Evolutionary conservation across 2,329 filamentous ascomycete species (phyloP), one percentile per base, ranked within the genome.

Genomic region (Plectosphaerella cucumerina): DNA sequence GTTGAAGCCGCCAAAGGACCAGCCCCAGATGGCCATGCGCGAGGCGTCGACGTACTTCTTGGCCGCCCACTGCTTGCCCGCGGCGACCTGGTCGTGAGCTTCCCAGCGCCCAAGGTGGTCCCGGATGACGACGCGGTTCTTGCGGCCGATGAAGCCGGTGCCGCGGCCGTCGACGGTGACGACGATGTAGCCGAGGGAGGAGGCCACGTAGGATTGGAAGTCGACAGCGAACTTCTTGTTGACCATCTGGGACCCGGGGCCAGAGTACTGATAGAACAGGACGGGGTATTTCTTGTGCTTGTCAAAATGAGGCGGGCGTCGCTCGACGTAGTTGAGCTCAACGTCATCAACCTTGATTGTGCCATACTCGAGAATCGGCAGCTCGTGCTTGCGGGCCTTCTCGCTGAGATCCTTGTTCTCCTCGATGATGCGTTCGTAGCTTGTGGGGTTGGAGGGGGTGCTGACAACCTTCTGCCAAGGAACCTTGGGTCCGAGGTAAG

Each of bases 1-100:
- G 76, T 89, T 89, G 75, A 96, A 99, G 11, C 94, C 94, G 52
- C 94, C 94, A 64, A 94, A 99, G 56, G 90, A 96, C 94, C 94
- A 99, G 45, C 94, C 94, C 94, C 94, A 99, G 64, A 99, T 96
- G 18, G 91, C 92, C 59, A 99, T 82, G 50, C 89, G 84, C 6
- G 83, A 77, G 22, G 81, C 75, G 65, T 99, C 95, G 14, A 97
- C 86, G 67, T 99, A 97, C 14, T 80, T 70, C 65, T 90, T 93
- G 35, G 75, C 73, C 0, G 87, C 86, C 85, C 90, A 97, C 57
- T 87, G 82, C 68, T 92, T 88, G 4, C 89, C 94, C 1, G 91
- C 88, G 22, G 86, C 88, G 58, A 99, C 97, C 68, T 99, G 94
- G 67, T 97, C 94, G 37, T 83, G 77, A 1, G 93, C 83, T 73